Evolutionary conservation across 2,329 filamentous ascomycete genomes (phyloP), one percentile per base, ranked within the genome.

Genomic region (Aspergillus sergii): DNA sequence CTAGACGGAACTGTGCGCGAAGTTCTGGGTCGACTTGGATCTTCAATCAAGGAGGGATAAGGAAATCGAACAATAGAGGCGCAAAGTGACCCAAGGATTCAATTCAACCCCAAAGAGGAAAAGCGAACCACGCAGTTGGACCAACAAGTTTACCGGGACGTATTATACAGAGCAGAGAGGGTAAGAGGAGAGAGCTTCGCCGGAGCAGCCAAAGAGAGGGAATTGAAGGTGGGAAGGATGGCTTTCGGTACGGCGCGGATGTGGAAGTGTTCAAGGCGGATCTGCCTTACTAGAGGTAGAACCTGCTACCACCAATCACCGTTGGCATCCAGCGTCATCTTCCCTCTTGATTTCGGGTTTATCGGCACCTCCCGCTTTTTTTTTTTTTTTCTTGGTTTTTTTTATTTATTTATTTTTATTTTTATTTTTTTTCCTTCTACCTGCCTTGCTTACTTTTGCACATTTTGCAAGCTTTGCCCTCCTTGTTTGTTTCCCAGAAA

Each of bases 361-460:
- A 62, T 61, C 59, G 64, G 59, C 61, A 66, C 56, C 64, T 58
- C 58, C 61, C 61, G 61, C n/a, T 53, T 43, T 19, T 59, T 36
- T 45, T 58, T 26, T 39, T 46, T 45, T 28, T 28, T 51, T 60
- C 30, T 19, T 53, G n/a, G n/a, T 46, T 41, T 16, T 53, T 57
- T 43, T 41, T 62, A 30, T 36, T 19, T 53, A 39, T 41, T n/a
- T 53, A 54, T 36, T 41, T 62, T 43, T 57, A 28, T 28, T 30
- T 16, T 54, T 50, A 34, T 43, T 32, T 46, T 21, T 7, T 57
- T 46, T 23, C 41, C 23, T 51, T 51, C 34, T 36, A 16, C 28
- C 7, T 41, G 39, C 39, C 16, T 41, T 41, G 19, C 39, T 16
- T 41, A n/a, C 16, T 41, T 41, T n/a, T 41, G 16, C 5, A 8